Evolutionary conservation across 345 rosid species (phyloP).

Genomic region (Passiflora organensis): DNA sequence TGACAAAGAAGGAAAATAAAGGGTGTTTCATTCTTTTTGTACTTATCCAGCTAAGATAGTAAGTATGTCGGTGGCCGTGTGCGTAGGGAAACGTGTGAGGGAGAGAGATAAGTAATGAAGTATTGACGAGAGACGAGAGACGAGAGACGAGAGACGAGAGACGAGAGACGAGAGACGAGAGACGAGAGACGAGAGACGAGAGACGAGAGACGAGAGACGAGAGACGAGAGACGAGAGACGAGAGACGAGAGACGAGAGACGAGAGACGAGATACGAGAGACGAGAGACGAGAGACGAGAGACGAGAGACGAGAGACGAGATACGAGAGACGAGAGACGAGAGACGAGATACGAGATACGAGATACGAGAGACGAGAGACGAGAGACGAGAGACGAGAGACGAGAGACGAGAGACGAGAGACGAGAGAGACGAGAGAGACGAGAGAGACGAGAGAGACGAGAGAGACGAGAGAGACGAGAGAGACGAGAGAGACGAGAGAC

Average conservation of each 20-base stretch:
- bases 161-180: neutral
- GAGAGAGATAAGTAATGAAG: neutral
- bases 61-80: conserved; percentile 8
- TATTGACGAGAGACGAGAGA: neutral
- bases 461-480: neutral
- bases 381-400: neutral
- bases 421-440: neutral
- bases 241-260: neutral
- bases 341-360: too few species aligned
- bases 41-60: too few species aligned
- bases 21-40: neutral
- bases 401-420: neutral
- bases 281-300: neutral
- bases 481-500: neutral
- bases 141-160: neutral
- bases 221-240: neutral
- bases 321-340: too few species aligned
- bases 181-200: neutral
- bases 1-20: neutral
- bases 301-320: neutral
- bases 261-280: too few species aligned
- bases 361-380: neutral
- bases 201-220: neutral
- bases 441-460: neutral
- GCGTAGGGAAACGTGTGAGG: conserved; percentile 3